A percentile compares a stretch with the other conserved stretches of the same genome.
phyloP scores from a whole-genome alignment of 345 rosid species.

The Heritiera fomes region DNA sequence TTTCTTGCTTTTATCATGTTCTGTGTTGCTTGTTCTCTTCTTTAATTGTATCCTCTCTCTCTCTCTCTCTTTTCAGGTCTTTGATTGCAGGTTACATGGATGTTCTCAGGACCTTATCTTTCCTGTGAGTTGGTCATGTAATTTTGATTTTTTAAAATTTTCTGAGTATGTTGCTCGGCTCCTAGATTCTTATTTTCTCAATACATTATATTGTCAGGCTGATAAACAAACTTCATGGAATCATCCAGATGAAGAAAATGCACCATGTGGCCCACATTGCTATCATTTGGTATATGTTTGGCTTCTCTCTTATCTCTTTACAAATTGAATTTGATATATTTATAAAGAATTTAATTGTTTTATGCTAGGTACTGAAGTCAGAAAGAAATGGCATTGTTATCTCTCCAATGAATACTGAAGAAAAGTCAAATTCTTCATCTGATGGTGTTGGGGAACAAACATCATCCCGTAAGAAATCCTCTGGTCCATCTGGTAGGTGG shows the following conservation, averaged over 20 bases:
- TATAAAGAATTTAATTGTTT: constrained; percentile 5
- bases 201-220: constrained; percentile 46
- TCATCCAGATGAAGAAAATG: constrained; percentile 61
- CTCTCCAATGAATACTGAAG: constrained; percentile 47
- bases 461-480: constrained; percentile 53
- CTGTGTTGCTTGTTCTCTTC: constrained; percentile 16
- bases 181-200: constrained; percentile 28
- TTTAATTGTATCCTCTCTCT: constrained; percentile 11
- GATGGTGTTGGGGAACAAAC: constrained; percentile 48
- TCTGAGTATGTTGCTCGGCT: constrained; percentile 22
- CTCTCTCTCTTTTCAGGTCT: constrained; percentile 60
- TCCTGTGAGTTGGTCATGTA: constrained; percentile 33
- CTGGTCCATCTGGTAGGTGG: constrained; percentile 49
- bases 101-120: constrained; percentile 98
- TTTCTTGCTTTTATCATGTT: constrained; percentile 12
- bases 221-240: constrained; percentile 79
- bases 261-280: constrained; percentile 78
- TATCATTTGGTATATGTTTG: constrained; percentile 57
- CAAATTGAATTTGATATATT: not conserved
- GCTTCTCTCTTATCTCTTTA: constrained; percentile 16
- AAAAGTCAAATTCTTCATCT: constrained; percentile 50
- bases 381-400: constrained; percentile 39
- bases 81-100: constrained; percentile 98
- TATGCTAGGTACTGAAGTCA: constrained; percentile 60
- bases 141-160: constrained; percentile 29